Evolutionary conservation across 345 rosid genomes (phyloP), one percentile per base, ranked within the genome.

Genomic region (Populus davidiana): DNA sequence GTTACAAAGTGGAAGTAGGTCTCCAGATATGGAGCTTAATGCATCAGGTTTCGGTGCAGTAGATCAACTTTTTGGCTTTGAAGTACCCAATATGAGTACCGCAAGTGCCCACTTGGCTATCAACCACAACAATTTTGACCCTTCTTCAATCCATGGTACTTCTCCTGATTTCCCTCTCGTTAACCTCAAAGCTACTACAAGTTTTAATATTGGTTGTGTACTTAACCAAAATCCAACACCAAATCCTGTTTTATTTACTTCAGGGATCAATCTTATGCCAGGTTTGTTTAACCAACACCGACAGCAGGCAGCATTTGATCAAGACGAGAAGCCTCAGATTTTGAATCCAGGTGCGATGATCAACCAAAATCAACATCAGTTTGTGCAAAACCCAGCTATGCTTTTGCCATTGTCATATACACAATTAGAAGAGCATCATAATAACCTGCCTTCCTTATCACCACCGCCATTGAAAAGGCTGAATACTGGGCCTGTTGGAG

Each of bases 41-140:
- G 77, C 87, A n/a, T 59, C 64, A 2, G 89, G 92, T 20, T 91
- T 91, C 74, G 97, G 92, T 6, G 73, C 81, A 12, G 87, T 88
- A 16, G 94, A 92, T 88, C 91, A 90, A 70, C 86, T 82, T 78
- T 87, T 92, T 50, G 85, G 83, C 12, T 86, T 90, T 65, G 97
- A 91, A 39, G 54, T 83, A 9, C 62, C 89, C 13, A 27, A 73
- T 1, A 59, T 79, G 23, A 62, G 63, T 21, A 69, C 1, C 31
- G 82, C 72, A 38, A 69, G 33, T 43, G 54, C 72, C 12, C 80
- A 64, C 73, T 71, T 85, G 75, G 73, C 65, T 2, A 67, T 36
- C 82, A 75, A 77, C 78, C 72, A 36, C 38, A 72, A 36, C 82
- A 75, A 65, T 76, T n/a, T 29, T 67, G 88, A 84, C 71, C 72